Evolutionary conservation across 148 eudicot genomes (phyloP), one percentile per base, ranked within the genome.

Genomic region (Rhododendron henanense): DNA sequence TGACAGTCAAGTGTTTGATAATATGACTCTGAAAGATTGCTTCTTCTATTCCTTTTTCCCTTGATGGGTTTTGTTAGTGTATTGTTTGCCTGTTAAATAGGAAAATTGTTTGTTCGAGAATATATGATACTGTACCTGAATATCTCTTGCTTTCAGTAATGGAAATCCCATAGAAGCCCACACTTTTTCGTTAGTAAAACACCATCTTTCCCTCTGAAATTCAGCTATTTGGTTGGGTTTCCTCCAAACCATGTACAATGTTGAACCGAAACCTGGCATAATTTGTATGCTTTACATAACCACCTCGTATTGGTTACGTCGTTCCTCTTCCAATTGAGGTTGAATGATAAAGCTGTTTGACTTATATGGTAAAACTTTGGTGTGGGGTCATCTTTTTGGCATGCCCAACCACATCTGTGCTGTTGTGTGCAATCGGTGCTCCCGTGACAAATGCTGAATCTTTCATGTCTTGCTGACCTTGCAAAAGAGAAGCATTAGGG

Each of bases 1-100:
- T 86, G 88, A 19, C 41, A 37, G 78, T 44, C 86, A 87, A 23
- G 0, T 90, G 91, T 92, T 90, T 81, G 93, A 89, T 83, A 41
- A 82, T 79, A 85, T 85, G 84, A 67, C 84, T 79, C 82, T 78
- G 47, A 78, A 23, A 76, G 51, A 41, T 31, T 78, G 9, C 5
- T 10, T 48, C 8, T 47, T 83, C 31, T 44, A 1, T 25, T 18
- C 65, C 65, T 55, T 55, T 18, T 55, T 8, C 14, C 33, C 74
- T 31, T 5, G 7, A 35, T 71, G 41, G 76, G 76, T 71, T 71
- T 71, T 71, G 41, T 71, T 28, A 10, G 41, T 39, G 16, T 35
- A 59, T 19, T 81, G 84, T 81, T 33, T 55, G 13, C 65, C 55
- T 3, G 19, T 28, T 51, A 13, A 28, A 5, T n/a, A 0, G 33